A percentile compares a stretch with the other conserved stretches of the same genome.
Conservation (phyloP, 192 early-diverging fungal genomes). For the Backusella mclennaniae region DNA sequence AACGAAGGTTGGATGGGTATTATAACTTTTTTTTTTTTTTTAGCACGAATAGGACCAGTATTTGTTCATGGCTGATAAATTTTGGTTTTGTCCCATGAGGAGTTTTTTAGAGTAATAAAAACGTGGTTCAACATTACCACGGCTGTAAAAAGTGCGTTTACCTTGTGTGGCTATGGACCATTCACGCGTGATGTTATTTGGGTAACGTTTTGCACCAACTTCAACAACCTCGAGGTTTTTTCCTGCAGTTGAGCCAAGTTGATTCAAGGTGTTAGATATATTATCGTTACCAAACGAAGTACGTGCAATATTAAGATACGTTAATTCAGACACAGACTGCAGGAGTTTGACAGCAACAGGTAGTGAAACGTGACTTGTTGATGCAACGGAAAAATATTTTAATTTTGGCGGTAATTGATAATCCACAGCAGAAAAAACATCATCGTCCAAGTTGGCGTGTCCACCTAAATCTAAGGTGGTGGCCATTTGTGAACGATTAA, state of each 20-base stretch:
- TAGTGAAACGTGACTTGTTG: not conserved
- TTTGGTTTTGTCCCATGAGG: not conserved
- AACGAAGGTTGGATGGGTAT: not conserved
- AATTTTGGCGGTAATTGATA: not conserved
- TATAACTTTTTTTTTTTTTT: not conserved
- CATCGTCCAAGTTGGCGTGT: not conserved
- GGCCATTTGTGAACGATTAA: not conserved
- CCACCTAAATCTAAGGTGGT: slow-evolving; percentile 6
- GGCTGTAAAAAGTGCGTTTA: slow-evolving; percentile 2
- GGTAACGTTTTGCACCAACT: not conserved
- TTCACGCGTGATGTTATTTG: not conserved
- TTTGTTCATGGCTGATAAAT: slow-evolving; percentile 12
- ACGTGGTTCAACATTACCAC: not conserved
- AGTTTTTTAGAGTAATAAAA: slow-evolving; percentile 9
- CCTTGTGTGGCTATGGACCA: slow-evolving; percentile 5
- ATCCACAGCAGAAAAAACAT: not conserved
- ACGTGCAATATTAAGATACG: slow-evolving; percentile 8
- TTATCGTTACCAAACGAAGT: not conserved
- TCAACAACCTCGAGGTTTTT: slow-evolving; percentile 8
- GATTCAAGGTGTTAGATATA: not conserved
- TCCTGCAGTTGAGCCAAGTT: not conserved
- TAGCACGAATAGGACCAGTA: slow-evolving; percentile 19
- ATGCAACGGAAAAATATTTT: slow-evolving; percentile 1
- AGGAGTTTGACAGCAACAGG: not conserved
- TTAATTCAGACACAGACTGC: not conserved